A percentile compares a stretch with the other conserved stretches of the same genome.
Evolutionary conservation across 176 grass and related monocot genomes (phyloP).

Genomic region (Musa acuminata): DNA sequence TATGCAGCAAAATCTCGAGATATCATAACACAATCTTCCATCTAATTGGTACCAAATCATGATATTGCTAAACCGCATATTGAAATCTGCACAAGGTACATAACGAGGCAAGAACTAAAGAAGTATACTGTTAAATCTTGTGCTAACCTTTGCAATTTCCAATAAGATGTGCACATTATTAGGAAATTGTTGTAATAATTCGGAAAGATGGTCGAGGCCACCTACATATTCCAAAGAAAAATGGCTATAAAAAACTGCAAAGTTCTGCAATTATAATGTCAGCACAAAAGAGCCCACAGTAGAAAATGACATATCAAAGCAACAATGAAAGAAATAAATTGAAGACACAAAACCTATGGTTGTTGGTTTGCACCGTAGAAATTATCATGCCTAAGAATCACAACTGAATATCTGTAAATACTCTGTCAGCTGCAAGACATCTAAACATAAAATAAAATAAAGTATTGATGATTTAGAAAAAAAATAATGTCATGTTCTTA

Average conservation of each 20-base stretch:
- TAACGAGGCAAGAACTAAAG: background rate
- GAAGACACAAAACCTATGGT: no score
- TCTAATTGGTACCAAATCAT: background rate
- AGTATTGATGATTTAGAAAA: background rate
- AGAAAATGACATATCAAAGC: background rate
- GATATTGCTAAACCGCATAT: background rate
- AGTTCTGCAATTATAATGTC: background rate
- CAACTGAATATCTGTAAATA: no score
- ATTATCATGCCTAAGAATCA: no score
- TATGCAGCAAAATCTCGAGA: background rate
- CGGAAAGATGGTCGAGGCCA: slow-evolving; percentile 84
- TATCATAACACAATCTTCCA: background rate
- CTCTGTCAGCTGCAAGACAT: no score
- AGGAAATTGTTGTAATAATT: slow-evolving; percentile 76
- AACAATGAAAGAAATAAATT: background rate
- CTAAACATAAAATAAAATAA: background rate
- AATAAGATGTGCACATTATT: slow-evolving; percentile 88
- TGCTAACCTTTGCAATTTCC: slow-evolving; percentile 80
- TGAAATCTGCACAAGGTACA: background rate
- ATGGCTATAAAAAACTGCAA: background rate
- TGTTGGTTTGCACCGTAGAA: no score
- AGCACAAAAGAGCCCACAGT: background rate
- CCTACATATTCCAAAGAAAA: slow-evolving; percentile 33
- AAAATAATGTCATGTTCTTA: background rate
- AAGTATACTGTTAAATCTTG: background rate